These are phyloP conservation scores for Geranomyces michiganensis DNA, from an alignment of 192 early-diverging fungal genomes.

Conservation along the genomic window DNA sequence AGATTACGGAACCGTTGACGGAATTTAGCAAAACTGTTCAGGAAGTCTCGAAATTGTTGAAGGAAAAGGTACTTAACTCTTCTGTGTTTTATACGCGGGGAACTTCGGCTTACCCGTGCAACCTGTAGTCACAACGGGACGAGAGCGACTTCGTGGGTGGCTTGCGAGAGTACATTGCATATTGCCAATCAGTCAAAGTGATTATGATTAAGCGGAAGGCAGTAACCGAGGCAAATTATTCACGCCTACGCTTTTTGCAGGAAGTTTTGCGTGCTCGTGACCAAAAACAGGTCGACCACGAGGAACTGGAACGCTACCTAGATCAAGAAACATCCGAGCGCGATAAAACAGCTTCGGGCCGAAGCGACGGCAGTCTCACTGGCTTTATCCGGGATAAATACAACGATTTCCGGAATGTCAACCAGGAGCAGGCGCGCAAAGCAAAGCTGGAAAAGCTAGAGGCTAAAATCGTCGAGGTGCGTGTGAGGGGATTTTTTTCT, in stretches of 20 bases:
- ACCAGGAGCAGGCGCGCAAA: constrained; percentile 79
- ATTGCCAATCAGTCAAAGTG: constrained; percentile 78
- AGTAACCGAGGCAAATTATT: too few species aligned
- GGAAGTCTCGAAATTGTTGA: constrained; percentile 67
- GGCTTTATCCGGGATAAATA: constrained; percentile 86
- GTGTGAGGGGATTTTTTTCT: too few species aligned
- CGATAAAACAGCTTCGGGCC: constrained; percentile 69
- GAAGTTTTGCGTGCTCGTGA: constrained; percentile 80
- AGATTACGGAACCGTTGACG: constrained; percentile 73
- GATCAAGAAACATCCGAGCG: constrained; percentile 72
- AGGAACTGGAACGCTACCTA: constrained; percentile 81
- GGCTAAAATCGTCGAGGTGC: constrained; percentile 69
- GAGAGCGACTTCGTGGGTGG: constrained; percentile 74
- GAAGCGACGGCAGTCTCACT: constrained; percentile 63
- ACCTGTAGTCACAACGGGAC: constrained; percentile 49
- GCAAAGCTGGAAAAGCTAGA: constrained; percentile 78
- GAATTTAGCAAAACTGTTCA: constrained; percentile 76
- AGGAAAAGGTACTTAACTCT: constrained; percentile 63
- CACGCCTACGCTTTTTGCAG: constrained; percentile 34
- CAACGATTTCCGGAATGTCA: constrained; percentile 85
- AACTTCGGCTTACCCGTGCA: neutral
- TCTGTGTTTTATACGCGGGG: neutral
- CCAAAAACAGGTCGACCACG: constrained; percentile 95
- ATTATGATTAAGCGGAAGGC: too few species aligned
- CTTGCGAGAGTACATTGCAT: constrained; percentile 83